phyloP scores from a whole-genome alignment of 2,329 filamentous ascomycete genomes.

The Sporothrix variecibatus region DNA sequence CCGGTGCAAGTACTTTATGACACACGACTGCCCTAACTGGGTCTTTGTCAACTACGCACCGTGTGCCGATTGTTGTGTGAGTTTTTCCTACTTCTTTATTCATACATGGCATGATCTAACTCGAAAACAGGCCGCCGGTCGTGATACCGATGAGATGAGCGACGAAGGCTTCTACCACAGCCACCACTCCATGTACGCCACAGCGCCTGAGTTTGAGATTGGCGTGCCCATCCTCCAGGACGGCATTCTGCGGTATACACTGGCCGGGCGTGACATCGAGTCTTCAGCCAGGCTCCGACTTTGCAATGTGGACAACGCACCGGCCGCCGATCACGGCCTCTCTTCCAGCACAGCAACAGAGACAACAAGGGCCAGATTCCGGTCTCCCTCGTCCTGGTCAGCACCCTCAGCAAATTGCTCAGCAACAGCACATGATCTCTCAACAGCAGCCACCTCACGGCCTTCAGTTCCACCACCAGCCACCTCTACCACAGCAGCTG shows the following conservation, averaged over 20 bases:
- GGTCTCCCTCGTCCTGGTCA: neutral
- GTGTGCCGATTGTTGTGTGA: slow-evolving; percentile 50
- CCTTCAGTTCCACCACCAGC: neutral
- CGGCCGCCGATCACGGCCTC: slow-evolving; percentile 36
- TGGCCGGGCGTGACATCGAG: slow-evolving; percentile 50
- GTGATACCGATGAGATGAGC: slow-evolving; percentile 43
- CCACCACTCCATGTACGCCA: neutral
- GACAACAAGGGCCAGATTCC: neutral
- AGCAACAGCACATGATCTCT: neutral
- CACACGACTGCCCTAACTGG: slow-evolving; percentile 52
- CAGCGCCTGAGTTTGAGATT: slow-evolving; percentile 25
- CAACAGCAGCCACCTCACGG: neutral
- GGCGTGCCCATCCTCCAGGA: slow-evolving; percentile 37
- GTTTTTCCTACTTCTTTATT: slow-evolving; percentile 31
- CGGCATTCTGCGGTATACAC: slow-evolving; percentile 50
- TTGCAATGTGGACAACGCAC: slow-evolving; percentile 42
- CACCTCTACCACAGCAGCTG: neutral
- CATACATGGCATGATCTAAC: neutral
- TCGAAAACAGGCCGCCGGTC: slow-evolving; percentile 48
- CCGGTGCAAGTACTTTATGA: slow-evolving; percentile 54
- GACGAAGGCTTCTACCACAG: neutral
- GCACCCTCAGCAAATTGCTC: neutral
- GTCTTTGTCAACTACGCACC: slow-evolving; percentile 51
- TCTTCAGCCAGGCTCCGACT: slow-evolving; percentile 37
- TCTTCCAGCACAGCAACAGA: neutral